These are phyloP conservation scores for Phaeosphaeria sp. DNA, from an alignment of 2,329 filamentous ascomycete species.

Conservation along the genomic window DNA sequence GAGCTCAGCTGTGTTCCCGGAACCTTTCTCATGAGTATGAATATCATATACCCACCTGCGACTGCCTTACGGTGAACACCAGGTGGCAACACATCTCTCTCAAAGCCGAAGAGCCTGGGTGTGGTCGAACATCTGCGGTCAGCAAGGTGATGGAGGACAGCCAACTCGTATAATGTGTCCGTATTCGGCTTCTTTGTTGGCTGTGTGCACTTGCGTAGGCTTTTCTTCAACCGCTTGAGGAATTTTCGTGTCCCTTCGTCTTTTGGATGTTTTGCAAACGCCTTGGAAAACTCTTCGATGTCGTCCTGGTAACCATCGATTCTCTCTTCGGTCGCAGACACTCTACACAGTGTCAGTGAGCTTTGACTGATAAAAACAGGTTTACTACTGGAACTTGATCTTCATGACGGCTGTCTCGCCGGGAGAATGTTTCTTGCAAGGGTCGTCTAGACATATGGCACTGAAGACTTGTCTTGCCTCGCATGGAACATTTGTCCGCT, in stretches of 20 bases:
- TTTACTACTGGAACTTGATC: conserved; percentile 1
- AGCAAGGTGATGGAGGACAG: neutral
- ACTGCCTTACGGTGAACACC: neutral
- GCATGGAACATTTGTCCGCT: neutral
- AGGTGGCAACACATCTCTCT: neutral
- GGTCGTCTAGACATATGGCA: neutral
- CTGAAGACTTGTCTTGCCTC: neutral
- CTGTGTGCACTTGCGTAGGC: neutral
- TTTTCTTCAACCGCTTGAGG: neutral
- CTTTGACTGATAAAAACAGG: no score
- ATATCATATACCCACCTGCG: neutral
- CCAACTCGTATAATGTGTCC: neutral
- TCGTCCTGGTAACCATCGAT: neutral
- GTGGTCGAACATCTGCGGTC: neutral
- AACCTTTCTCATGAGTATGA: neutral
- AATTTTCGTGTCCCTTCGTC: neutral
- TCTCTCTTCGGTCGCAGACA: neutral
- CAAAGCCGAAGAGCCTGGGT: neutral
- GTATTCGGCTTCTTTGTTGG: neutral
- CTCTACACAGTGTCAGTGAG: no score
- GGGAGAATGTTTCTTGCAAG: neutral
- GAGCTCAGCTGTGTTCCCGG: neutral
- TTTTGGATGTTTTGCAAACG: neutral
- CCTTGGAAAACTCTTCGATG: neutral
- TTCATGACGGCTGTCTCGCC: neutral